Percentiles rank a stretch among this genome's conserved stretches.
phyloP scores from a whole-genome alignment of 805 yeast species.

The Nakazawaea wickerhamii region DNA sequence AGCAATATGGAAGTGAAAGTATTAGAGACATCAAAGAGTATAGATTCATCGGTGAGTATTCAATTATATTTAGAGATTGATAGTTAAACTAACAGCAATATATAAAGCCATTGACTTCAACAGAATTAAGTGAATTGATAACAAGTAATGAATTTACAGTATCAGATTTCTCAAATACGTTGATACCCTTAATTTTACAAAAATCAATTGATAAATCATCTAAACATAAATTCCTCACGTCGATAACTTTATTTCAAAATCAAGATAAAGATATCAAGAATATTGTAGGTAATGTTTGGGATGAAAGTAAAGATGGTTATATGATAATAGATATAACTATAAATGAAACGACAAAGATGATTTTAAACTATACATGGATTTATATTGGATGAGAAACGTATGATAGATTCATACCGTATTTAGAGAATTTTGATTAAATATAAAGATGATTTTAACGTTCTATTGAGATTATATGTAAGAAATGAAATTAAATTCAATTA shows the following conservation, averaged over 20 bases:
- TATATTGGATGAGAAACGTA: constrained; percentile 11
- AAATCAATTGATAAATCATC: constrained; percentile 7
- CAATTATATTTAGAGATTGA: neutral
- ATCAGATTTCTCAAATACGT: neutral
- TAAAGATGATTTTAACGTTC: neutral
- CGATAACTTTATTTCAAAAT: constrained; percentile 2
- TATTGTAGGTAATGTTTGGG: constrained; percentile 34
- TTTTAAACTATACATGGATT: constrained; percentile 9
- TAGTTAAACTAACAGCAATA: constrained; percentile 1
- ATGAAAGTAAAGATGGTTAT: constrained; percentile 33
- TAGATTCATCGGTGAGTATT: constrained; percentile 8
- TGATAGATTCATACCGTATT: no score
- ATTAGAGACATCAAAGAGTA: constrained; percentile 18
- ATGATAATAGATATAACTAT: constrained; percentile 21
- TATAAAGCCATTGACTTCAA: neutral
- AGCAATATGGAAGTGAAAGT: neutral
- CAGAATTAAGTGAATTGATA: neutral
- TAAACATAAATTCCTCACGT: constrained; percentile 8
- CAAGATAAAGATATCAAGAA: neutral
- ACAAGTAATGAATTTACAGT: neutral
- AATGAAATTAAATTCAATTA: constrained; percentile 17
- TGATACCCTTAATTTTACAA: constrained; percentile 1
- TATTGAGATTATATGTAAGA: neutral
- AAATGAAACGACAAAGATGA: constrained; percentile 3
- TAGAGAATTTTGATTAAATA: no score